Evolutionary conservation across 2,329 filamentous ascomycete genomes (phyloP), one percentile per base, ranked within the genome.

Genomic region (Colletotrichum sp.): DNA sequence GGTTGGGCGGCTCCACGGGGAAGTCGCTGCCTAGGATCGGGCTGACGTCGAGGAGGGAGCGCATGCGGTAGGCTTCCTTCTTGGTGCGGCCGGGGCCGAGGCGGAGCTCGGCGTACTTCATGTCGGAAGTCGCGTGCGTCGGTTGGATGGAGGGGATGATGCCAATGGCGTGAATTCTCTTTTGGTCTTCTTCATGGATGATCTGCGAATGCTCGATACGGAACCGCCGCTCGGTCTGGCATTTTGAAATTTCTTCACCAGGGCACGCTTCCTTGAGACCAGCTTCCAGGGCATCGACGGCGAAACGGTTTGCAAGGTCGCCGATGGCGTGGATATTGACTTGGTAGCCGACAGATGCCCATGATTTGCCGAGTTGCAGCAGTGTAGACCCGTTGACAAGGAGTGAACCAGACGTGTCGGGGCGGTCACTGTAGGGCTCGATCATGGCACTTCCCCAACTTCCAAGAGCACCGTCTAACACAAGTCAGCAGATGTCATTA

Each of bases 281-380:
- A 8, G 87, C 85, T 63, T 91, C 88, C 68, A 94, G 89, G 10
- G 93, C 92, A 78, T 94, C 89, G 60, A 95, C 84, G 72, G 92
- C 92, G 36, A 91, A 86, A 30, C 92, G 89, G 81, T 94, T 94
- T 18, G 93, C 93, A 6, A 91, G 86, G 82, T 95, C 93, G 10
- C 93, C 93, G 74, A 95, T 95, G 64, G 93, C 93, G 82, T 95
- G 93, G 76, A 95, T 93, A 80, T 93, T 94, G 72, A 95, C 92
- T 81, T 95, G 93, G 79, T 89, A 94, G 15, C 91, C 92, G 44
- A 87, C 87, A 3, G 83, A 83, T 18, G 92, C 89, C 93, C 93
- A 95, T 32, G 89, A 82, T 13, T 83, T 84, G 4, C 92, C 87
- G 12, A 94, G 84, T 8, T 85, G 81, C 1, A 87, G 88, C 69